phyloP scores from a whole-genome alignment of 305 asterid genomes.

The Solanum hybrid region DNA sequence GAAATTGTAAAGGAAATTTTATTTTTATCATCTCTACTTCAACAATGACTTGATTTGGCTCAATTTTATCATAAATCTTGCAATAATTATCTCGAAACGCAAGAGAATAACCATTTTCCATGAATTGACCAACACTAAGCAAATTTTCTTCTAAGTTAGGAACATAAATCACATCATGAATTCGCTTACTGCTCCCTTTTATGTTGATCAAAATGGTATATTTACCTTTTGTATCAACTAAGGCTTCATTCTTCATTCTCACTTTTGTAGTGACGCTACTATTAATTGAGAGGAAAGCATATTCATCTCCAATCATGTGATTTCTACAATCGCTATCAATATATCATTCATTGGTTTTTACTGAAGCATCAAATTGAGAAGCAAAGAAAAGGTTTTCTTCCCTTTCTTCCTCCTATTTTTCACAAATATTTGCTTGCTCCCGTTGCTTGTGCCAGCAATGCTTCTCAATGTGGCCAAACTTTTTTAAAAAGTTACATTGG shows the following conservation, averaged over 20 bases:
- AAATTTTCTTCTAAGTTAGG: neutral
- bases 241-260: neutral
- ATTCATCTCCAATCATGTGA: neutral
- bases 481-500: neutral
- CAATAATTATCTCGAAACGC: neutral
- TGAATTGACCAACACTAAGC: neutral
- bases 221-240: neutral
- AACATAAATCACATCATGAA: neutral
- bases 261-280: neutral
- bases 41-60: neutral
- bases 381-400: neutral
- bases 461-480: neutral
- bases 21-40: neutral
- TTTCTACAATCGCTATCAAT: neutral
- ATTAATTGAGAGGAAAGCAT: neutral
- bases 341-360: neutral
- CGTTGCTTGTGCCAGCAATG: neutral
- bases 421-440: neutral
- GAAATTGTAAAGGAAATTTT: neutral
- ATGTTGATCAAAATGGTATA: neutral
- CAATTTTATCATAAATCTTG: neutral
- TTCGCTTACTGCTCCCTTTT: neutral
- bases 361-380: neutral
- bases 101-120: neutral
- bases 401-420: neutral